Conservation (phyloP, 75 land plant species). For the Cryptomeria japonica region DNA sequence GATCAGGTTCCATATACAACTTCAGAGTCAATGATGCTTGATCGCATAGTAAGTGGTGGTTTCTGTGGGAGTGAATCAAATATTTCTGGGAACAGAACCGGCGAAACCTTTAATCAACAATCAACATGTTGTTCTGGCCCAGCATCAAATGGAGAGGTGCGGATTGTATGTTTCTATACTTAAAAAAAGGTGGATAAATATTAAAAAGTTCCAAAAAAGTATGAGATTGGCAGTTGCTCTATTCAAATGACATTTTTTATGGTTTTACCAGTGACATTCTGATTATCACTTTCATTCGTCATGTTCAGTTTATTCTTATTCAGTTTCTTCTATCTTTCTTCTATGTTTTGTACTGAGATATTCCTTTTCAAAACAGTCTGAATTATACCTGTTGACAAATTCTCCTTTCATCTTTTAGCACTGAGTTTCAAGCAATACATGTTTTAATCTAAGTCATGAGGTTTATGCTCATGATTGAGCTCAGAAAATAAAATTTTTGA, state of each 20-base stretch:
- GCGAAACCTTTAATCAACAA: neutral
- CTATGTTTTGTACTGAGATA: neutral
- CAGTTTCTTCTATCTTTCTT: neutral
- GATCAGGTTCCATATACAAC: neutral
- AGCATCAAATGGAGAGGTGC: constrained; percentile 2
- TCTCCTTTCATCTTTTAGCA: neutral
- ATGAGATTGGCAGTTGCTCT: neutral
- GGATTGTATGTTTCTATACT: neutral
- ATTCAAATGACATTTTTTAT: neutral
- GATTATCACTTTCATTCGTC: neutral
- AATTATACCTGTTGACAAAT: neutral
- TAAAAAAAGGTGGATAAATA: neutral
- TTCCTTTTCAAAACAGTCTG: neutral
- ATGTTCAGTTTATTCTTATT: neutral
- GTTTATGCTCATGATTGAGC: too few relatives aligned
- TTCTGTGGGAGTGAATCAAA: neutral
- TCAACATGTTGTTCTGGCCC: neutral
- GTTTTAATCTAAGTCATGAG: neutral
- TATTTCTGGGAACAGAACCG: neutral
- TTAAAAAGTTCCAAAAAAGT: neutral
- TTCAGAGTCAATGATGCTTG: neutral
- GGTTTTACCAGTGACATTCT: neutral
- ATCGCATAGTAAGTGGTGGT: neutral
- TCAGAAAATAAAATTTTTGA: too few relatives aligned
- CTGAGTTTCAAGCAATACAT: neutral